Percentiles rank a stretch among this genome's conserved stretches.
Evolutionary conservation across 495 filamentous ascomycete species (phyloP).

Genomic region (Viridothelium virens): DNA sequence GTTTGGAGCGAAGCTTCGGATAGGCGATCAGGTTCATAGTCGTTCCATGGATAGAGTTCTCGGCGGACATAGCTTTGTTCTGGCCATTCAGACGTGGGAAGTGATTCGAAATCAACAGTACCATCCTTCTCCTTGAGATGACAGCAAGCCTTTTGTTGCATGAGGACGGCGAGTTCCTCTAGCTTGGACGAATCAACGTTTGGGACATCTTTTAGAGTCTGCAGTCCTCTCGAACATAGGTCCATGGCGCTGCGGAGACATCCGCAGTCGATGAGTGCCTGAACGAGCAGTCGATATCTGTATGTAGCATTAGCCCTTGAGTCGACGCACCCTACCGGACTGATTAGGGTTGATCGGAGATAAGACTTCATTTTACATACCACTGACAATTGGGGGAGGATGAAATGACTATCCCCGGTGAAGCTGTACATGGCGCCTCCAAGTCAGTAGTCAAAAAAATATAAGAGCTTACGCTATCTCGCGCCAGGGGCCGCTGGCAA

Average conservation of each 20-base stretch:
- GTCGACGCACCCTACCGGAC: not conserved
- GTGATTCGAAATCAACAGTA: not conserved
- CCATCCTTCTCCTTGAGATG: not conserved
- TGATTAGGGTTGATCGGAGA: not conserved
- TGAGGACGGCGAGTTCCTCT: not conserved
- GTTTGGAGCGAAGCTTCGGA: conserved; percentile 55
- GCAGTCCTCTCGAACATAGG: not conserved
- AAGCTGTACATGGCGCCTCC: not conserved
- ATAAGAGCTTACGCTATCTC: not conserved
- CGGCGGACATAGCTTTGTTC: conserved; percentile 71
- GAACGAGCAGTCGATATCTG: conserved; percentile 2
- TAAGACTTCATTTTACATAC: not conserved
- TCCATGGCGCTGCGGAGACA: conserved; percentile 10
- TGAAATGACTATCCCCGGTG: not conserved
- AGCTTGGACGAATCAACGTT: not conserved
- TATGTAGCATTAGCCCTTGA: not conserved
- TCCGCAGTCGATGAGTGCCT: not conserved
- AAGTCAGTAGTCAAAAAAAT: not conserved
- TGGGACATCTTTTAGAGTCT: not conserved
- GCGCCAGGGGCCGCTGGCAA: conserved; percentile 41
- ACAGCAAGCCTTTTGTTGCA: not conserved
- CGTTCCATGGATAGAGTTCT: conserved; percentile 92
- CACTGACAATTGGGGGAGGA: not conserved
- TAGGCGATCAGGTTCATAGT: conserved; percentile 77
- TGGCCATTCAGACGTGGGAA: conserved; percentile 34